Conservation (phyloP, 306 rosid species). For the Prunus salicina region DNA sequence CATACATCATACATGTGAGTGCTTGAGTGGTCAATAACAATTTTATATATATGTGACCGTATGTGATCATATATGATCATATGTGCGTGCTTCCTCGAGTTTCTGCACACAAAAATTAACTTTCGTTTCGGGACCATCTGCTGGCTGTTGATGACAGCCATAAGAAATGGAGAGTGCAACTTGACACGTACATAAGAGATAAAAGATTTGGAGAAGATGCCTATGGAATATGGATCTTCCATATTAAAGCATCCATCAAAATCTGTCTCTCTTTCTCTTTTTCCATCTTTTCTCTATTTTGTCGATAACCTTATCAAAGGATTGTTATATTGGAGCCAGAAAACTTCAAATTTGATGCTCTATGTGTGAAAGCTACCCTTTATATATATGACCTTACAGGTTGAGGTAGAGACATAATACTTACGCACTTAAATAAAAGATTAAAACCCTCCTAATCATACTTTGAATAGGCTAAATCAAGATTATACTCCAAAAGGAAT, state of each 20-base stretch:
- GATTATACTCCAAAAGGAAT: too few relatives aligned
- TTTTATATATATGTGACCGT: not conserved
- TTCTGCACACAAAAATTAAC: constrained; percentile 13
- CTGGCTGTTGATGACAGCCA: constrained; percentile 12
- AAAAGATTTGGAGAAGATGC: constrained; percentile 17
- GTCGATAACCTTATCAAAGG: not conserved
- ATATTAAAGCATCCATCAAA: constrained; percentile 14
- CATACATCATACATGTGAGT: not conserved
- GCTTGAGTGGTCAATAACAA: not conserved
- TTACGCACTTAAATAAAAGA: not conserved
- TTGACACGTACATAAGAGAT: constrained; percentile 4
- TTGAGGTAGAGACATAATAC: constrained; percentile 11
- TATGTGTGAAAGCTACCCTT: not conserved
- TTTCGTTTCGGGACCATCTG: constrained; percentile 18
- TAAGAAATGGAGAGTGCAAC: not conserved
- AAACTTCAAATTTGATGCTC: constrained; percentile 19
- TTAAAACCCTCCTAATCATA: not conserved
- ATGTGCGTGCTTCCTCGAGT: constrained; percentile 15
- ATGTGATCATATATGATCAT: not conserved
- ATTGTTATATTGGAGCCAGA: not conserved
- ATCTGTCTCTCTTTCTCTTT: not conserved
- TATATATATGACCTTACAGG: constrained; percentile 18
- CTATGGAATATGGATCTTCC: constrained; percentile 26
- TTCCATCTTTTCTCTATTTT: not conserved
- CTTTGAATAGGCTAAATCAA: not conserved